Evolutionary conservation across 1,139 yeast species (phyloP).

Genomic region (Kurtzmaniella quercitrusa): DNA sequence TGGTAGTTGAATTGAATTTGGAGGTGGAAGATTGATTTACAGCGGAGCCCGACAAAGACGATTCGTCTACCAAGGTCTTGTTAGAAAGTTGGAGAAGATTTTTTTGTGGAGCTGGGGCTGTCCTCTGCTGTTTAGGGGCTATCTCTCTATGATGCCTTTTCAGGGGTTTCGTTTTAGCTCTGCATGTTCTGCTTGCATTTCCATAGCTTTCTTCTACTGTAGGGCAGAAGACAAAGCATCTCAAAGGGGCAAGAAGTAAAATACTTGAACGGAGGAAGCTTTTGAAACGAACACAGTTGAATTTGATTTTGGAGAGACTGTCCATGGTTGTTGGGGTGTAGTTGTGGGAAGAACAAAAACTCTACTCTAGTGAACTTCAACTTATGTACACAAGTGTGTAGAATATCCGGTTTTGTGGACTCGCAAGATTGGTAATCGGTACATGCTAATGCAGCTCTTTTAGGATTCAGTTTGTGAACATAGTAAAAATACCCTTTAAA

Average conservation of each 20-base stretch:
- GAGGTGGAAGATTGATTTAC: neutral
- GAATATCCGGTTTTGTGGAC: no score
- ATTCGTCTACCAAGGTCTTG: neutral
- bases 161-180: neutral
- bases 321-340: neutral
- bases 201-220: neutral
- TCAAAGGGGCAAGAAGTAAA: neutral
- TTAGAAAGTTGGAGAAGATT: neutral
- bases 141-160: neutral
- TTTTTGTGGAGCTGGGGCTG: neutral
- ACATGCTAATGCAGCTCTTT: no score
- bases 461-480: no score
- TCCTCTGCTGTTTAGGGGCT: neutral
- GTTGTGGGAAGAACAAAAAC: neutral
- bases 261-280: neutral
- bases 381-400: neutral
- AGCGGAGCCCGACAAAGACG: neutral
- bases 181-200: neutral
- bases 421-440: no score
- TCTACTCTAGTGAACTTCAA: neutral
- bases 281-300: neutral
- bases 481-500: no score
- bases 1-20: neutral
- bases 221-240: neutral
- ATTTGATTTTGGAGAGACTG: neutral